These are phyloP conservation scores for Histomonas meleagridis DNA, from an alignment of 208 protist genomes.

Conservation along the genomic window DNA sequence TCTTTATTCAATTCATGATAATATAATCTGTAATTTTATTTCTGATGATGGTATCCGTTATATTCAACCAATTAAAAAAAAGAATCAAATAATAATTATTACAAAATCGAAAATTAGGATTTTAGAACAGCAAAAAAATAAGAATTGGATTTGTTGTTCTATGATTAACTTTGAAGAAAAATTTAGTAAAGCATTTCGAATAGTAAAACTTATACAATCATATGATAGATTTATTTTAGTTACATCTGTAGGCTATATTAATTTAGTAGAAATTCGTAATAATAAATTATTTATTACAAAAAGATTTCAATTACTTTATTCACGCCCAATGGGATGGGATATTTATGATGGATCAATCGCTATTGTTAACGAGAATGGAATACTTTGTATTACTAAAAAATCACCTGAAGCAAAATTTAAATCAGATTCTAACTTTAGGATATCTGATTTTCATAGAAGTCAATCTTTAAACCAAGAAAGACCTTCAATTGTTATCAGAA, in stretches of 20 bases:
- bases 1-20: no score
- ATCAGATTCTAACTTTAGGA: no score
- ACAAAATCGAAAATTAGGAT: background rate
- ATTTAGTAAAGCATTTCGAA: background rate
- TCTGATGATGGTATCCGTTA: no score
- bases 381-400: background rate
- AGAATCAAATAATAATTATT: no score
- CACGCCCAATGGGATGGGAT: background rate
- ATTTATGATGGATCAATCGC: background rate
- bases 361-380: background rate
- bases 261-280: background rate
- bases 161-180: background rate
- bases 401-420: background rate
- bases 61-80: no score
- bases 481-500: no score
- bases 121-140: background rate
- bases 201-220: background rate
- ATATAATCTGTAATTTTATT: no score
- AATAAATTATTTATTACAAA: background rate
- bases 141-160: background rate
- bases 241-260: background rate
- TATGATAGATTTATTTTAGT: background rate
- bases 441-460: no score
- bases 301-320: background rate
- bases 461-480: no score